A percentile compares a stretch with the other conserved stretches of the same genome.
Evolutionary conservation across 1,284 basidiomycete species (phyloP).

Genomic region (Fistulina hepatica): DNA sequence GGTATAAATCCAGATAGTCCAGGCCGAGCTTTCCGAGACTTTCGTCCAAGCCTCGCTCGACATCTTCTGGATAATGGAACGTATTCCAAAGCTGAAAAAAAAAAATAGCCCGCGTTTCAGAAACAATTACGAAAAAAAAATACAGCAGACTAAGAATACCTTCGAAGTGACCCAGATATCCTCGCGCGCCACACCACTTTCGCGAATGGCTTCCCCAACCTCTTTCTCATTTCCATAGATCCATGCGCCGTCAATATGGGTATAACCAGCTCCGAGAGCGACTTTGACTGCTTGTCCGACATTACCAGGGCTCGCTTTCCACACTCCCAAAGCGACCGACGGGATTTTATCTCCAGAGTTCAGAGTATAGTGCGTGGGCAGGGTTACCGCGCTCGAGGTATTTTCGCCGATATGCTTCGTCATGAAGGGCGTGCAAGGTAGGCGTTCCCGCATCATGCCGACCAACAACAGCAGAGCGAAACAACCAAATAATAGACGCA

Average conservation of each 20-base stretch:
- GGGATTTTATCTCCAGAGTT: conserved; percentile 55
- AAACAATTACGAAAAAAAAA: background rate
- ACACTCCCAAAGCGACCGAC: conserved; percentile 50
- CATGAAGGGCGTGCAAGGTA: no score
- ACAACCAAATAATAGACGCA: no score
- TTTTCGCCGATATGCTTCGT: no score
- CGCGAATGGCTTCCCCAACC: conserved; percentile 59
- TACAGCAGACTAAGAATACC: conserved; percentile 13
- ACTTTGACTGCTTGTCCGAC: conserved; percentile 53
- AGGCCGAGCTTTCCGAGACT: conserved; percentile 57
- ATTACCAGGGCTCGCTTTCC: conserved; percentile 43
- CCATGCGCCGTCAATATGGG: conserved; percentile 72
- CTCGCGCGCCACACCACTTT: conserved; percentile 44
- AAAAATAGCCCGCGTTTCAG: background rate
- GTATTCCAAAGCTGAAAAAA: conserved; percentile 50
- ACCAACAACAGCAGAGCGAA: no score
- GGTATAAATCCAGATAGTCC: conserved; percentile 70
- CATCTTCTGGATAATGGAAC: conserved; percentile 54
- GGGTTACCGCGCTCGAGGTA: no score
- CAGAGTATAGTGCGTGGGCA: conserved; percentile 42
- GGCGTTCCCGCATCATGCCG: no score
- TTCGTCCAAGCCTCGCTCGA: conserved; percentile 59
- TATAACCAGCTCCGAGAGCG: conserved; percentile 50
- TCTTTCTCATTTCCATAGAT: conserved; percentile 70
- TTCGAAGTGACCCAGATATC: conserved; percentile 59